Base-by-base conservation (phyloP, 306 rosid genomes). In the Pterocarpus macrocarpus region DNA sequence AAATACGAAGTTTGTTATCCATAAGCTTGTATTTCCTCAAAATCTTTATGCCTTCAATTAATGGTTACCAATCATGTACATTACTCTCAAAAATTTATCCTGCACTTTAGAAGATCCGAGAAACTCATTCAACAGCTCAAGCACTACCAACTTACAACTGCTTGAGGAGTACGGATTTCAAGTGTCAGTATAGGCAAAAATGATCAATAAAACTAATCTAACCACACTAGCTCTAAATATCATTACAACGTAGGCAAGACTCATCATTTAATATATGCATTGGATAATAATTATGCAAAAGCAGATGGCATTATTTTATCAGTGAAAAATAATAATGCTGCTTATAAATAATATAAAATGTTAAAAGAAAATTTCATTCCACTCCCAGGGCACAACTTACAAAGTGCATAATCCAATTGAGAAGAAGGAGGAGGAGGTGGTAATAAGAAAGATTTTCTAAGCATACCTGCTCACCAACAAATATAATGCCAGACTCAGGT, bases 381-480 rank as follows among this genome's bases (percentile, higher is more conserved):
- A 22, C 28, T 22, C 28, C 28, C 1, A 73, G 69, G 39, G 12
- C 65, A 56, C 12, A 43, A 32, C 52, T 57, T 73, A 77, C 83
- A 58, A 30, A 75, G 45, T 81, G 53, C 71, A 75, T 58, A 45
- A 75, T 33, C 62, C 62, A 64, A 77, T 70, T 62, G 44, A 78
- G 64, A 74, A 73, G 34, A 6, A 67, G 56, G 56, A 75, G 47
- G 49, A 64, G 43, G 62, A 76, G 63, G 16, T 36, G 55, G 77
- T 45, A 72, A 28, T 74, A 52, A 71, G 87, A 76, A 84, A 77
- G 86, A 81, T 79, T 67, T 61, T 78, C n/a, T 66, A 56, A 8
- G 71, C 86, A 69, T 58, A 90, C 97, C 98, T 91, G 98, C 79
- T 95, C 97, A 56, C 87, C 67, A 17, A 91, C 96, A 81, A 93